phyloP scores from a whole-genome alignment of 2,329 filamentous ascomycete species.

The Monosporascus sp. region DNA sequence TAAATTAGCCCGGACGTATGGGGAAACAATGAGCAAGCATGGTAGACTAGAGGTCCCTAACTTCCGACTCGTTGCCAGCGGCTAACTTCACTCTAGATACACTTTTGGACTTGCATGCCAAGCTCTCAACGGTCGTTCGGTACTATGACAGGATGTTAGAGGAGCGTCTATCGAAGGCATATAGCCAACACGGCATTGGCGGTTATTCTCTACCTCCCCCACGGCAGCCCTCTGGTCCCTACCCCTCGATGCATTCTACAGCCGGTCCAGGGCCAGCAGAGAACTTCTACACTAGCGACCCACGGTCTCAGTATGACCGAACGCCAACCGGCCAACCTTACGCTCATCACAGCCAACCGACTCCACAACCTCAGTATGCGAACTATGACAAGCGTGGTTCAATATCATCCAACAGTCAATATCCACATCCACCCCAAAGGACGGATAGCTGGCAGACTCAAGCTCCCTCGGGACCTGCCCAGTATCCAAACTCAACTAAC shows the following conservation, averaged over 20 bases:
- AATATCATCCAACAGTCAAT: conserved; percentile 35
- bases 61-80: not conserved
- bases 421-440: conserved; percentile 40
- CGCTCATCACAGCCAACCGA: conserved; percentile 39
- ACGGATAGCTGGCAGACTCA: conserved; percentile 46
- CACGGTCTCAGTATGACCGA: conserved; percentile 40
- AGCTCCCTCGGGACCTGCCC: conserved; percentile 31
- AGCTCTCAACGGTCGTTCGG: conserved; percentile 89
- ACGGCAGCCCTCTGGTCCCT: conserved; percentile 54
- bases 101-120: conserved; percentile 87
- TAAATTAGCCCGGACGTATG: conserved; percentile 91
- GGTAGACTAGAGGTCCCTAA: conserved; percentile 47
- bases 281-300: conserved; percentile 73
- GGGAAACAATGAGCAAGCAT: conserved; percentile 99
- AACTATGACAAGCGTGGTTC: conserved; percentile 39
- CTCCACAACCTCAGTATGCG: conserved; percentile 38
- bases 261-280: conserved; percentile 56
- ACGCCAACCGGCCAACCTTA: conserved; percentile 49
- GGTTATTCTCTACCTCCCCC: conserved; percentile 54
- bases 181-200: conserved; percentile 71
- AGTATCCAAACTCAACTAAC: conserved; percentile 30
- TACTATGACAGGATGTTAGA: conserved; percentile 99
- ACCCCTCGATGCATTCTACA: conserved; percentile 62
- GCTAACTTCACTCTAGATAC: conserved; percentile 59
- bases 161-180: conserved; percentile 87